These are phyloP conservation scores for Euphorbia corollata DNA, from an alignment of 441 rosid genomes.

Conservation along the genomic window DNA sequence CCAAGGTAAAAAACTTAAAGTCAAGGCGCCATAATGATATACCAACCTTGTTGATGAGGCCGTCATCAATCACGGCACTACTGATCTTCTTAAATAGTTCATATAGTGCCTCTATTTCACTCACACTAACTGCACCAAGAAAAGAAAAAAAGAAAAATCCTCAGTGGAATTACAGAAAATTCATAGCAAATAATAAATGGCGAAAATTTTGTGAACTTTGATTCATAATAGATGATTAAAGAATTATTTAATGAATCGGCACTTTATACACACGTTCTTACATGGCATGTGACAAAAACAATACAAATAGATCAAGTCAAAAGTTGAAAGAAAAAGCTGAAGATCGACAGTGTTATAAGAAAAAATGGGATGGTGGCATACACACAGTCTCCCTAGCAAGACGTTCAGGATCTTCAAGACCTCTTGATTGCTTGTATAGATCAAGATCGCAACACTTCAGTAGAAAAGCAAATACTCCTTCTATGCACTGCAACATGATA, in stretches of 20 bases:
- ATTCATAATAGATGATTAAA: not conserved
- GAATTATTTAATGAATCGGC: not conserved
- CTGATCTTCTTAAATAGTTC: constrained; percentile 97
- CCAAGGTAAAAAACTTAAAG: not conserved
- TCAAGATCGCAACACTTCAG: constrained; percentile 74
- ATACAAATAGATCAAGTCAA: not conserved
- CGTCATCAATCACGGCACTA: constrained; percentile 96
- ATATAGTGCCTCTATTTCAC: constrained; percentile 93
- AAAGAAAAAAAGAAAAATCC: constrained; percentile 9
- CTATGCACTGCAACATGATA: constrained; percentile 90
- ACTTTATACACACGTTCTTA: not conserved
- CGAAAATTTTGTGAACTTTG: not conserved
- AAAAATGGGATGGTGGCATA: constrained; percentile 31
- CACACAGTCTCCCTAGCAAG: constrained; percentile 97
- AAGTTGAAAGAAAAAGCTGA: not conserved
- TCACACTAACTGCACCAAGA: constrained; percentile 72
- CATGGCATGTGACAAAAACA: not conserved
- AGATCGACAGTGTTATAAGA: not conserved
- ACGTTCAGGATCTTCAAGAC: constrained; percentile 82
- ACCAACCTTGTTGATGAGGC: constrained; percentile 79
- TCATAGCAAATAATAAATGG: not conserved
- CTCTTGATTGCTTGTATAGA: constrained; percentile 59
- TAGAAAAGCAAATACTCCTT: constrained; percentile 56
- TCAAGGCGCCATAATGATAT: not conserved
- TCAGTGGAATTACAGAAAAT: constrained; percentile 17